Conservation (phyloP, 768 basidiomycete species). For the Panus rudis region DNA sequence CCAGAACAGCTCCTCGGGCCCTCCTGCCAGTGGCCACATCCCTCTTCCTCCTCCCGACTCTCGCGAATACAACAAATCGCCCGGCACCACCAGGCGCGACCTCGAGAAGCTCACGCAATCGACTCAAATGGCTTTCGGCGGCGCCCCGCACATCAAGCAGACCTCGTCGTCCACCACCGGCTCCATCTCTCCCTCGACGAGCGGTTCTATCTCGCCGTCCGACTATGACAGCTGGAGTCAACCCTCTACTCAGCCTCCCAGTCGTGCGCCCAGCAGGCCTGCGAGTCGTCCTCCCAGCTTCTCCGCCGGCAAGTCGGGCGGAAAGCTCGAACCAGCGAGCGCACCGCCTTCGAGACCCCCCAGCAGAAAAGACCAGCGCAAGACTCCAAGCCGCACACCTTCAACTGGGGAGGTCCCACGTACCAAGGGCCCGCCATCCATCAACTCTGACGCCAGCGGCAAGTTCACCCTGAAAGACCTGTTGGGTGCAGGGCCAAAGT, state of each 20-base stretch:
- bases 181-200: constrained; percentile 31
- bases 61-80: constrained; percentile 40
- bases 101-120: constrained; percentile 30
- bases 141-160: constrained; percentile 18
- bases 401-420: constrained; percentile 15
- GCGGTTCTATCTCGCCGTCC: constrained; percentile 44
- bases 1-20: constrained; percentile 2
- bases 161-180: constrained; percentile 30
- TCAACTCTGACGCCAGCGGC: constrained; percentile 39
- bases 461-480: constrained; percentile 86
- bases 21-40: constrained; percentile 23
- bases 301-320: constrained; percentile 13
- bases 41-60: constrained; percentile 49
- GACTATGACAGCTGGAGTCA: constrained; percentile 56
- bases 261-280: constrained; percentile 42
- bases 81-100: constrained; percentile 39
- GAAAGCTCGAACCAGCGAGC: constrained; percentile 10
- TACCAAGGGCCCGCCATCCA: constrained; percentile 25
- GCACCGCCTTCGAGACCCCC: constrained; percentile 12
- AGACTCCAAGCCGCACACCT: constrained; percentile 18
- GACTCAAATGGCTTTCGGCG: constrained; percentile 11
- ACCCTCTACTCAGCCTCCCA: constrained; percentile 56
- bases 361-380: constrained; percentile 7
- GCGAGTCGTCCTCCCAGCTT: constrained; percentile 35
- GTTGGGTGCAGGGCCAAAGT: constrained; percentile 69